Percentiles rank a stretch among this genome's conserved stretches.
Evolutionary conservation across 1,284 basidiomycete species (phyloP).

Genomic region (Ceratobasidium sp.): DNA sequence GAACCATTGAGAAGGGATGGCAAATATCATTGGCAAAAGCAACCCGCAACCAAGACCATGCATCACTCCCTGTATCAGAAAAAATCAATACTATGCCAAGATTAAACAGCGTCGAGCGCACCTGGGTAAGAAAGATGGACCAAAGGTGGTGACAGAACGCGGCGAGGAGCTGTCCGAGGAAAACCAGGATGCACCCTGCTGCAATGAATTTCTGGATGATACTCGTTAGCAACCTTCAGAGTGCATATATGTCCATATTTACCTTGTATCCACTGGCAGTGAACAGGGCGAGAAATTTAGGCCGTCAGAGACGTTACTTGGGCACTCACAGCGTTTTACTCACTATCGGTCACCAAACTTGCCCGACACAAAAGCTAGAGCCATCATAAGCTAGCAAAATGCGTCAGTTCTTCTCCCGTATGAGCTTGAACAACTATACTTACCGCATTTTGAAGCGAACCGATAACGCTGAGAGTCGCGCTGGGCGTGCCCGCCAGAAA

Average conservation of each 20-base stretch:
- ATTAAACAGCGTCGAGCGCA: constrained; percentile 11
- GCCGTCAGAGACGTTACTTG: background rate
- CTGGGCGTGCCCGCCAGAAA: constrained; percentile 38
- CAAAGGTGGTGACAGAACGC: constrained; percentile 42
- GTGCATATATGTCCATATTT: background rate
- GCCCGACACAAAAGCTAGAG: constrained; percentile 16
- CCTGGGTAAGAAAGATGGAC: constrained; percentile 43
- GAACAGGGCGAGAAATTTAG: background rate
- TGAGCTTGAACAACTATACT: background rate
- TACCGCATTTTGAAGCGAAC: constrained; percentile 38
- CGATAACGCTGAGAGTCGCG: constrained; percentile 39
- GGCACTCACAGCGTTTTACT: no score
- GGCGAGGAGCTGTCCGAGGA: constrained; percentile 38
- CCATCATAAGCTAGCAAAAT: constrained; percentile 8
- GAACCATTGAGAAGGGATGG: constrained; percentile 46
- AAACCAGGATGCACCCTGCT: constrained; percentile 39
- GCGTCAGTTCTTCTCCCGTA: background rate
- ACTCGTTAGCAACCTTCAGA: background rate
- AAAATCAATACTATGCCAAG: background rate
- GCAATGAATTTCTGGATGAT: constrained; percentile 38
- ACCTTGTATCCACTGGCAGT: constrained; percentile 1
- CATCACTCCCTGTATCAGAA: constrained; percentile 32
- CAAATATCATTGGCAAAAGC: constrained; percentile 41
- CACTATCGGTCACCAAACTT: constrained; percentile 38
- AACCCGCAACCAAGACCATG: constrained; percentile 41